Evolutionary conservation across 2,329 filamentous ascomycete species (phyloP), one percentile per base, ranked within the genome.

Genomic region (Fulvia fulva): DNA sequence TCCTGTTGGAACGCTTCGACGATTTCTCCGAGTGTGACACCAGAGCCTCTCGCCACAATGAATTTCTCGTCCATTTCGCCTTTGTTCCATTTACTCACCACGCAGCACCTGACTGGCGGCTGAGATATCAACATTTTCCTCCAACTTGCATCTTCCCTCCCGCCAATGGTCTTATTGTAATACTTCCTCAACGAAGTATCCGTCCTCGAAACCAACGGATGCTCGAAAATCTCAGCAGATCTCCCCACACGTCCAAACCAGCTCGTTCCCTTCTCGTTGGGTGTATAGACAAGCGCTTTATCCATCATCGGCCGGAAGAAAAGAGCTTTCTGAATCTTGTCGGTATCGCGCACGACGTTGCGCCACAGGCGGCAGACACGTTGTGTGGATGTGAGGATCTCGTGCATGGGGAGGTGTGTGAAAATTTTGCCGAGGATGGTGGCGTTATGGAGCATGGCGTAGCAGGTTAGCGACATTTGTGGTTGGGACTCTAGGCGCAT

Each of bases 81-180:
- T 5, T 23, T 16, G 21, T 12, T 16, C 44, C 44, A 47, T 16
- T n/a, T 9, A 12, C 44, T 28, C 44, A 23, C 44, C 11, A 47
- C 7, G 9, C 7, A 2, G 3, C 21, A 19, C 21, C 25, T 47
- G 12, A 41, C 12, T 7, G 55, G 47, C 12, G 55, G 55, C 47
- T 57, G 55, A 6, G 55, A 44, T 3, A 57, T 30, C 7, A 57
- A 34, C 49, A 51, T 51, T n/a, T 21, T 26, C 19, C 34, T 23
- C 55, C 47, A 57, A 22, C 30, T 51, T 16, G 55, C 46, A 2
- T 41, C 25, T 11, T 9, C 19, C 21, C 44, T 47, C 14, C 44
- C 44, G 3, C 44, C 44, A 23, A 32, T 32, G 21, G 5, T 47
- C 25, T 41, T 5, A 21, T 50, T 11, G 22, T 25, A 26, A 16